phyloP scores from a whole-genome alignment of 306 rosid species.

The Acacia melanoxylon region DNA sequence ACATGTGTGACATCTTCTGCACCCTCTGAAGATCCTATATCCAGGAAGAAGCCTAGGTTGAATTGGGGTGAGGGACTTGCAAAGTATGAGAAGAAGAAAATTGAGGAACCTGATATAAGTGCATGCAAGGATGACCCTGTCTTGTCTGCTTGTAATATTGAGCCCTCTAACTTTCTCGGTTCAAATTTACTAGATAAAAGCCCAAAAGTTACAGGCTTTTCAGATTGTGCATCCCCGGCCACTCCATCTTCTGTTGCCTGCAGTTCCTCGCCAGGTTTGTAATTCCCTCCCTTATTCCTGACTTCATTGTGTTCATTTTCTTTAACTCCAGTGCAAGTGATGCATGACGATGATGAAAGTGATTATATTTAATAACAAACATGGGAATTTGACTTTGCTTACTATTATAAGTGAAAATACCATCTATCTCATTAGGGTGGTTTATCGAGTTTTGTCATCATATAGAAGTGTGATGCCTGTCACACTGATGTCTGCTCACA shows the following conservation, averaged over 20 bases:
- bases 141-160: slow-evolving; percentile 46
- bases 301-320: not conserved
- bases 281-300: not conserved
- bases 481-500: not conserved
- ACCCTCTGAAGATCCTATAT: slow-evolving; percentile 65
- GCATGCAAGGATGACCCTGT: slow-evolving; percentile 56
- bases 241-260: slow-evolving; percentile 97
- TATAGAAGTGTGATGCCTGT: not conserved
- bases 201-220: slow-evolving; percentile 55
- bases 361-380: not conserved
- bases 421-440: not conserved
- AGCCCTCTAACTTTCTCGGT: slow-evolving; percentile 47
- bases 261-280: slow-evolving; percentile 93
- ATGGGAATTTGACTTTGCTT: slow-evolving; percentile 7
- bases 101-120: slow-evolving; percentile 73
- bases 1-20: slow-evolving; percentile 71
- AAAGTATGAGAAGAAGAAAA: slow-evolving; percentile 90
- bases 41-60: slow-evolving; percentile 89
- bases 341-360: not conserved
- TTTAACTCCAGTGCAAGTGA: not conserved
- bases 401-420: not conserved
- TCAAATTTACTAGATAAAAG: slow-evolving; percentile 69
- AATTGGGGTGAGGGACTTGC: slow-evolving; percentile 99
- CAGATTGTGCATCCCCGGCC: slow-evolving; percentile 89
- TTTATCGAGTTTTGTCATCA: not conserved